Percentiles rank a stretch among this genome's conserved stretches.
Evolutionary conservation across 2,329 filamentous ascomycete species (phyloP).

Genomic region (Colletotrichum sp.): DNA sequence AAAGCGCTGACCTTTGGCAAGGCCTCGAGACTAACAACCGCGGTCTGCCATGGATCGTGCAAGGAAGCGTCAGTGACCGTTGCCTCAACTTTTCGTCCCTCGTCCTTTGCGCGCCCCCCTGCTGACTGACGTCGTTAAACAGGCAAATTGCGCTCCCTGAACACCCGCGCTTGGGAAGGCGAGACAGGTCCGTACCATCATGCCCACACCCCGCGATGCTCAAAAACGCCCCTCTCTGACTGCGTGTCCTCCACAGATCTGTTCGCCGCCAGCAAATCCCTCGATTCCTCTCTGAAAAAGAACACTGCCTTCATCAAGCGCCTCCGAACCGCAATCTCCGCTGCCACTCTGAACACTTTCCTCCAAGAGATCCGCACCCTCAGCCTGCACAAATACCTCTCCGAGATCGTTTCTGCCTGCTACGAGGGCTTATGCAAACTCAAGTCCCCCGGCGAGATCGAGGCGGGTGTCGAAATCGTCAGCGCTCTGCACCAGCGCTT

Average conservation of each 20-base stretch:
- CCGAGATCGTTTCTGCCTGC: slow-evolving; percentile 94
- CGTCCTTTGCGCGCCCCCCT: not conserved
- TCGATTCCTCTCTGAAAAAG: slow-evolving; percentile 96
- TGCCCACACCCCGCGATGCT: slow-evolving; percentile 18
- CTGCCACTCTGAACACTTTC: slow-evolving; percentile 81
- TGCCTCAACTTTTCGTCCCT: not conserved
- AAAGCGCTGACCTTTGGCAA: slow-evolving; percentile 6
- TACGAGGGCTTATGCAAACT: slow-evolving; percentile 93
- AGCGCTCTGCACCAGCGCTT: slow-evolving; percentile 97
- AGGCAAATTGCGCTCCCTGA: slow-evolving; percentile 92
- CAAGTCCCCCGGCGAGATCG: slow-evolving; percentile 89
- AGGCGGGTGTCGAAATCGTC: slow-evolving; percentile 89
- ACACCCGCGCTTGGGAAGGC: slow-evolving; percentile 86
- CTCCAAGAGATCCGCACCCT: slow-evolving; percentile 88
- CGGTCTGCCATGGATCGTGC: slow-evolving; percentile 66
- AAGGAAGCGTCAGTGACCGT: slow-evolving; percentile 61
- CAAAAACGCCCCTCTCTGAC: slow-evolving; percentile 6
- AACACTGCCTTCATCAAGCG: slow-evolving; percentile 98
- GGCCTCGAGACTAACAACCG: slow-evolving; percentile 26
- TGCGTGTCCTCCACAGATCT: slow-evolving; percentile 61
- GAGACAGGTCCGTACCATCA: slow-evolving; percentile 70
- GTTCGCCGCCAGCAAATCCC: slow-evolving; percentile 76
- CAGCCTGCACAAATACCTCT: slow-evolving; percentile 94
- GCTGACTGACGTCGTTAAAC: slow-evolving; percentile 19
- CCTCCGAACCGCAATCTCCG: slow-evolving; percentile 85